phyloP scores from a whole-genome alignment of 257 asterid genomes.

The Salvia miltiorrhiza region DNA sequence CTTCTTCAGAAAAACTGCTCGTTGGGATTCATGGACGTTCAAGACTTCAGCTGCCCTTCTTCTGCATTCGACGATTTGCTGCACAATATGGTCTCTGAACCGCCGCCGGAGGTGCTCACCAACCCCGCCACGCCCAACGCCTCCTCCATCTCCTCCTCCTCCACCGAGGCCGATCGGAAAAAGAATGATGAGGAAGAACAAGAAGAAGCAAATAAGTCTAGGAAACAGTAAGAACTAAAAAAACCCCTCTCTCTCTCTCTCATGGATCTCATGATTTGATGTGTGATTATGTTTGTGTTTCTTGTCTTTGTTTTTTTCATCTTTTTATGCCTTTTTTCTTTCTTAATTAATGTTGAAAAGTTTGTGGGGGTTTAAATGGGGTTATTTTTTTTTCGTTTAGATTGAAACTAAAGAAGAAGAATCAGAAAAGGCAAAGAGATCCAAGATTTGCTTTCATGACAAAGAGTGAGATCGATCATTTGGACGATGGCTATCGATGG shows the following conservation, averaged over 20 bases:
- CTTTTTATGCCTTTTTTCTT: neutral
- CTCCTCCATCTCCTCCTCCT: constrained; percentile 58
- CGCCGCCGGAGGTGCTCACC: constrained; percentile 33
- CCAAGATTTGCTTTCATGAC: constrained; percentile 95
- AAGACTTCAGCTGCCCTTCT: constrained; percentile 29
- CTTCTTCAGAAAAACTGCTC: constrained; percentile 18
- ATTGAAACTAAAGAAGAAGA: constrained; percentile 72
- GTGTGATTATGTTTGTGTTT: constrained; percentile 1
- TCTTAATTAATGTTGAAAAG: neutral
- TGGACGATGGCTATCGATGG: constrained; percentile 97
- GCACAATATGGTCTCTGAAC: constrained; percentile 15
- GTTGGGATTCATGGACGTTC: constrained; percentile 34
- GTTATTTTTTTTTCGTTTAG: constrained; percentile 19
- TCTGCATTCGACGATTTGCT: constrained; percentile 38
- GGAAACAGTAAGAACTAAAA: constrained; percentile 42
- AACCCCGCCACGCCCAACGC: constrained; percentile 37
- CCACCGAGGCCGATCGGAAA: constrained; percentile 48
- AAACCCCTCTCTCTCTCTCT: neutral
- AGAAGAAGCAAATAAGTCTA: constrained; percentile 31
- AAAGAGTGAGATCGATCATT: constrained; percentile 80
- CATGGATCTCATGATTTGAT: constrained; percentile 26
- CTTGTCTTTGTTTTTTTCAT: neutral
- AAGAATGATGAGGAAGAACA: constrained; percentile 12
- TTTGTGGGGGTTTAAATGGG: neutral
- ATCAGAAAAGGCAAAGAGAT: constrained; percentile 65